phyloP scores from a whole-genome alignment of 257 asterid genomes.

The Solanum commersonii region DNA sequence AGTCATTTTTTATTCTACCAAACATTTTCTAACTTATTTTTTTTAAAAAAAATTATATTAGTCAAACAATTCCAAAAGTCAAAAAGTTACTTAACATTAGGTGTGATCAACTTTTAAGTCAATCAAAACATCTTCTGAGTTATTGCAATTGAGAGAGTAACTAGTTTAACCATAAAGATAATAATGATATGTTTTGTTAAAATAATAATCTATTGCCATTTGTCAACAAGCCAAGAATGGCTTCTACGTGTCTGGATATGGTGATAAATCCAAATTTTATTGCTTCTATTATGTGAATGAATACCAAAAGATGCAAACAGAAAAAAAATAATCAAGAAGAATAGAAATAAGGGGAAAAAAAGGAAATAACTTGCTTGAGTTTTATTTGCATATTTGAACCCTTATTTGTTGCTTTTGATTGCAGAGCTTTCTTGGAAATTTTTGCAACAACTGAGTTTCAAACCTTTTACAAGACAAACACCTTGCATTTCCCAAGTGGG shows the following conservation, averaged over 20 bases:
- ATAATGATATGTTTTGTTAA: too few species aligned
- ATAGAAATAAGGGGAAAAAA: too few species aligned
- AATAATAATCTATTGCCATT: neutral
- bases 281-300: neutral
- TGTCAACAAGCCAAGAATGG: neutral
- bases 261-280: neutral
- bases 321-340: neutral
- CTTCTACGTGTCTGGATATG: neutral
- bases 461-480: conserved; percentile 13
- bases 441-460: conserved; percentile 22
- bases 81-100: too few species aligned
- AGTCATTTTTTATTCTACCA: too few species aligned
- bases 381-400: neutral
- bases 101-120: too few species aligned
- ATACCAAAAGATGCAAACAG: neutral
- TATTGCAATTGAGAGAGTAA: too few species aligned
- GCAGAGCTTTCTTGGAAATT: conserved; percentile 28
- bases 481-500: conserved; percentile 39
- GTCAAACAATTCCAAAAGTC: too few species aligned
- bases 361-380: neutral
- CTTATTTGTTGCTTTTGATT: neutral
- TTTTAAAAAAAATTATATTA: too few species aligned
- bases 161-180: too few species aligned
- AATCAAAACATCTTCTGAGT: too few species aligned
- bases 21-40: too few species aligned